Evolutionary conservation across 2,329 filamentous ascomycete species (phyloP).

Genomic region (Penicillium fuscoglaucum): DNA sequence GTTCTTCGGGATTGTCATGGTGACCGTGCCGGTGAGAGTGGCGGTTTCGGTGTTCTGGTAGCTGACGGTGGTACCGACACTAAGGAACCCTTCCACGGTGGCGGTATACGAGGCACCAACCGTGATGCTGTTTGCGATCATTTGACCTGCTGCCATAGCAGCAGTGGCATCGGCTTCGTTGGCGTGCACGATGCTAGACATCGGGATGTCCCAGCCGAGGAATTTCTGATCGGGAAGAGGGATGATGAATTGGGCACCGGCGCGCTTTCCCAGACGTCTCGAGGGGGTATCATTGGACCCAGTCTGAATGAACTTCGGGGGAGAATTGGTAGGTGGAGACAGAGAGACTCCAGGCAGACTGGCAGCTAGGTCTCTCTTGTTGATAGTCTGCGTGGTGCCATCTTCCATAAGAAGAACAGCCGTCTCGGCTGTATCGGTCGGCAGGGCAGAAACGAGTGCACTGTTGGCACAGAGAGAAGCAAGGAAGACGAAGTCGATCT

Average conservation of each 20-base stretch:
- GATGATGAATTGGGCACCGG: neutral
- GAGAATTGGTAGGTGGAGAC: neutral
- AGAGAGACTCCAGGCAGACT: neutral
- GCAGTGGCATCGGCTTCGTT: neutral
- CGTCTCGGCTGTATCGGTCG: neutral
- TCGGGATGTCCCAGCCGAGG: neutral
- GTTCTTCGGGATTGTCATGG: neutral
- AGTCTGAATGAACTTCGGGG: neutral
- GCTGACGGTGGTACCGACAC: neutral
- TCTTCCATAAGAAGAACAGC: neutral
- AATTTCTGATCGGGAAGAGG: neutral
- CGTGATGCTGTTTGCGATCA: neutral
- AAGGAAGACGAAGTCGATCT: neutral
- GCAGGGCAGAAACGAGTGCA: neutral
- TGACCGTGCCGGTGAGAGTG: neutral
- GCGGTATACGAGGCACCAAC: neutral
- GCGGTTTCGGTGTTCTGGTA: neutral
- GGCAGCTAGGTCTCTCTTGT: neutral
- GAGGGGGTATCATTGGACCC: neutral
- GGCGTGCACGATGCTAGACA: neutral
- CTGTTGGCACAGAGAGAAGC: neutral
- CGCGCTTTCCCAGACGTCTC: neutral
- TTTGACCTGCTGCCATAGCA: neutral
- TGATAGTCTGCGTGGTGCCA: neutral
- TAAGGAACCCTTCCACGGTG: neutral